Conservation (phyloP, 345 rosid genomes). For the Turnera subulata region DNA sequence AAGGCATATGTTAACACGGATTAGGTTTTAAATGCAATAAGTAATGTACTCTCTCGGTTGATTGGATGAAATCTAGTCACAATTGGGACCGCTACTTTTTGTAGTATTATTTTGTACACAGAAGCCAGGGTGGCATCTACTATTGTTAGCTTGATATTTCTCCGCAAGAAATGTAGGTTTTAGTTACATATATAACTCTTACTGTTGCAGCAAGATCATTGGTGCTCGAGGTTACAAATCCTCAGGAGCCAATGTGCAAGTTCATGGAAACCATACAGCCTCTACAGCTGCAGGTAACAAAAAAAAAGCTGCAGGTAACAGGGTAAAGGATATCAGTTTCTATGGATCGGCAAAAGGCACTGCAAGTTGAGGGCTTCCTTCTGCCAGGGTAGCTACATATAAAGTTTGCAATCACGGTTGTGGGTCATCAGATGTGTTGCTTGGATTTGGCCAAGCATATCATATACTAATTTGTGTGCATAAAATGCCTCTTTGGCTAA, state of each 20-base stretch:
- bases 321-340: slow-evolving; percentile 30
- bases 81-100: too few species aligned
- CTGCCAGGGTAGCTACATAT: slow-evolving; percentile 15
- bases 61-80: too few species aligned
- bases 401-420: slow-evolving; percentile 7
- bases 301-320: too few species aligned
- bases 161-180: too few species aligned
- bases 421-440: neutral
- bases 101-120: too few species aligned
- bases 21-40: slow-evolving; percentile 31
- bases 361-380: slow-evolving; percentile 20
- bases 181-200: too few species aligned
- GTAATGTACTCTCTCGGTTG: neutral
- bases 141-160: neutral
- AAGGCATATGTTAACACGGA: slow-evolving; percentile 15
- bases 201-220: slow-evolving; percentile 30
- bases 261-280: slow-evolving; percentile 66
- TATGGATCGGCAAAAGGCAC: slow-evolving; percentile 48
- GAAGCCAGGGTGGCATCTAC: too few species aligned
- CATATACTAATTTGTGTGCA: too few species aligned
- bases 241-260: neutral
- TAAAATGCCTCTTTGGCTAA: too few species aligned
- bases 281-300: slow-evolving; percentile 68
- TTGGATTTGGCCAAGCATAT: too few species aligned
- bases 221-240: slow-evolving; percentile 40